Evolutionary conservation across 2,329 filamentous ascomycete species (phyloP).

Genomic region (Ophiocordyceps polyrhachis-furcata): DNA sequence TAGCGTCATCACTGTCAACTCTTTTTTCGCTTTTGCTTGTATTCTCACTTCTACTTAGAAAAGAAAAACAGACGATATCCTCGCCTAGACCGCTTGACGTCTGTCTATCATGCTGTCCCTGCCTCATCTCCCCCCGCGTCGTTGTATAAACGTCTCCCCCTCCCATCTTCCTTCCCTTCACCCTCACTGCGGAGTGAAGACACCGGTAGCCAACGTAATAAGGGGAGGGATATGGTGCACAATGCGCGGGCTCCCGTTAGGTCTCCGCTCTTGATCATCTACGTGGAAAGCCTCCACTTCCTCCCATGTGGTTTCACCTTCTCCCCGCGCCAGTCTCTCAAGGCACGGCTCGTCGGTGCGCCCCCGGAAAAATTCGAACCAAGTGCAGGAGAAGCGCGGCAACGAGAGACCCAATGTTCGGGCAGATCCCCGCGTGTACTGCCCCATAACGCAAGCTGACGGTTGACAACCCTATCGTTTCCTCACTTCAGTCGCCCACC

Average conservation of each 20-base stretch:
- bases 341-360: not conserved
- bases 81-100: not conserved
- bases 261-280: not conserved
- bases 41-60: not conserved
- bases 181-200: not conserved
- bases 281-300: not conserved
- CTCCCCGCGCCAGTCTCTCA: not conserved
- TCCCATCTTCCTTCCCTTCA: not conserved
- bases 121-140: not conserved
- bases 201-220: not conserved
- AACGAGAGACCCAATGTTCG: not conserved
- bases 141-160: not conserved
- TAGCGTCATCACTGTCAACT: not conserved
- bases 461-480: constrained; percentile 35
- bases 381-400: not conserved
- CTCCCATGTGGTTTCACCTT: not conserved
- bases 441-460: not conserved
- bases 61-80: not conserved
- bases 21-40: not conserved
- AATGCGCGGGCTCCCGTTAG: not conserved
- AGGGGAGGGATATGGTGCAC: not conserved
- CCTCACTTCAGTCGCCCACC: constrained; percentile 81
- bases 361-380: not conserved
- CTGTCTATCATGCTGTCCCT: not conserved
- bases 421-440: not conserved